phyloP scores from a whole-genome alignment of 106 monocot species.

The Amphibolis antarctica region DNA sequence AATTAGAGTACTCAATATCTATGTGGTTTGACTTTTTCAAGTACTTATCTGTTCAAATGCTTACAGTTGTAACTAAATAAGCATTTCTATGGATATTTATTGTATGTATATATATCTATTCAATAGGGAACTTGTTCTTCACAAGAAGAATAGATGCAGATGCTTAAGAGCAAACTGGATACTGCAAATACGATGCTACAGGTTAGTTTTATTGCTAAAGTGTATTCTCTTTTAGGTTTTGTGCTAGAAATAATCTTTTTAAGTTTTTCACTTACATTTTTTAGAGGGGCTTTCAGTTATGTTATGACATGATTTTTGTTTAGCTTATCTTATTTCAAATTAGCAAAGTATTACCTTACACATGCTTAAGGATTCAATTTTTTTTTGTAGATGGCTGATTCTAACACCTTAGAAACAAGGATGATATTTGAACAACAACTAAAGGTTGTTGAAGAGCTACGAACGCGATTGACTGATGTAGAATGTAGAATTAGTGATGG shows the following conservation, averaged over 20 bases:
- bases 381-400: constrained; percentile 44
- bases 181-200: constrained; percentile 48
- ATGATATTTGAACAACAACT: constrained; percentile 41
- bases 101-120: not conserved
- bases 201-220: constrained; percentile 10
- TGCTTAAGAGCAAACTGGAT: constrained; percentile 37
- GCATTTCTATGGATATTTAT: no score
- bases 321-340: no score
- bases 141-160: constrained; percentile 36
- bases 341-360: no score
- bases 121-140: constrained; percentile 44
- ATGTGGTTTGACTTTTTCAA: no score
- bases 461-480: constrained; percentile 36
- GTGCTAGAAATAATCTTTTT: no score
- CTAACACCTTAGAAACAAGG: constrained; percentile 33
- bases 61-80: no score
- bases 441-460: constrained; percentile 28
- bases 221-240: not conserved
- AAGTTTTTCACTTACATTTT: no score
- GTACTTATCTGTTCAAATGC: no score
- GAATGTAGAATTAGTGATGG: constrained; percentile 48
- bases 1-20: no score
- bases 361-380: no score
- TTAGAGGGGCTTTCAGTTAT: no score
- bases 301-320: no score